Base-by-base conservation (phyloP, 192 early-diverging fungal genomes). In the Coemansia sp. region DNA sequence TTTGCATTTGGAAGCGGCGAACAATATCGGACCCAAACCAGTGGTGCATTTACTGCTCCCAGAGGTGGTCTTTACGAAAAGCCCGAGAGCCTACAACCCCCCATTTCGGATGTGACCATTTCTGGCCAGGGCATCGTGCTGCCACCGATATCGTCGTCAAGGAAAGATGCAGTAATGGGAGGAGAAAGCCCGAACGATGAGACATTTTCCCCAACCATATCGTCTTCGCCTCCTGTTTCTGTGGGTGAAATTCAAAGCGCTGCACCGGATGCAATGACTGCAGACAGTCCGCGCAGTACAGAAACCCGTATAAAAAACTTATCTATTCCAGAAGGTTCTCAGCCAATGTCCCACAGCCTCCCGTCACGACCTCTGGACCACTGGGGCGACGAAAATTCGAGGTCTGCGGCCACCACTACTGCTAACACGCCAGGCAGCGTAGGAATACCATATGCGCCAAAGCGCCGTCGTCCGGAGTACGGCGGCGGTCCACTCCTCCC, bases 191-290 rank as follows among this genome's bases (percentile, higher is more conserved):
- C 76, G 4, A 66, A 71, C 10, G 68, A 59, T 54, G 67, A 70
- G 49, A 32, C 72, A 11, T 83, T 75, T 50, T 83, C 71, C 22
- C 81, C 81, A 20, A 71, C 76, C 6, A 67, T 78, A 37, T 83
- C 81, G 40, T 76, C 81, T 0, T 77, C 81, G 17, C 81, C 81
- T 37, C 76, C 71, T n/a, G 42, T 49, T 16, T 40, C 57, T 17
- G n/a, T 13, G 14, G 40, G 38, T 16, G 57, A 11, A 41, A 7
- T 41, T 16, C 37, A 38, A 17, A 13, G 12, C n/a, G 11, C 57
- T 39, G 57, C 14, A n/a, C 38, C 57, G 38, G 57, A 38, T 7
- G 57, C 39, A n/a, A 19, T 41, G 7, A 64, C 68, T 64, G 61
- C 70, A 64, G 74, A 74, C 0, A 76, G 69, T 13, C 71, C 74